Evolutionary conservation across 192 early-diverging fungal genomes (phyloP).

Genomic region (Gigaspora rosea): DNA sequence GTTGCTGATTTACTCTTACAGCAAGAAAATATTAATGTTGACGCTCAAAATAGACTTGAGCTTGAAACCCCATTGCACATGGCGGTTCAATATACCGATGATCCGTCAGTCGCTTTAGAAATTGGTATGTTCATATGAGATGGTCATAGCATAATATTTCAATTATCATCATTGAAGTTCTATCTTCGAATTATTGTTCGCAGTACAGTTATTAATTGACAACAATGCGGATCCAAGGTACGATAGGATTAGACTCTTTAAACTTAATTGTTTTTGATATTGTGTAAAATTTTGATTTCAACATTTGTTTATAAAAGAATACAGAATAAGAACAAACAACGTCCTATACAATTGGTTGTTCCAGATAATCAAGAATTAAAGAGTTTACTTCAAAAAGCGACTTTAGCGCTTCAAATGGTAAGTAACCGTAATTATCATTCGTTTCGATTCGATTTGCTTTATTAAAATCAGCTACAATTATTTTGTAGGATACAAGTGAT

Average conservation of each 20-base stretch:
- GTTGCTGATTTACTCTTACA: conserved; percentile 59
- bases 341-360: conserved; percentile 20
- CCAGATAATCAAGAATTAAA: conserved; percentile 24
- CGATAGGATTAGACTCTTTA: neutral
- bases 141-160: neutral
- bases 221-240: conserved; percentile 26
- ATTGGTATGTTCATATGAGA: conserved; percentile 42
- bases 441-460: neutral
- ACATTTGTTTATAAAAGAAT: conserved; percentile 4
- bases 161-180: neutral
- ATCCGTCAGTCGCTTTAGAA: conserved; percentile 55
- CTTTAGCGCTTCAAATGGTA: conserved; percentile 25
- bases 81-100: conserved; percentile 58
- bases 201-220: conserved; percentile 26
- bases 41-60: conserved; percentile 55
- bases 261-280: neutral
- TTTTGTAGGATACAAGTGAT: conserved; percentile 25
- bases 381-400: conserved; percentile 28
- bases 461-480: neutral
- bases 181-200: neutral
- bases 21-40: too few relatives aligned
- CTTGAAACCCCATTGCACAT: conserved; percentile 70
- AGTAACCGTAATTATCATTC: neutral
- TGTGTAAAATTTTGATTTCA: neutral
- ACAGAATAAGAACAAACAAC: conserved; percentile 31